These are phyloP conservation scores for Bremia lactucae DNA, from an alignment of 352 stramenopile species.

Conservation along the genomic window DNA sequence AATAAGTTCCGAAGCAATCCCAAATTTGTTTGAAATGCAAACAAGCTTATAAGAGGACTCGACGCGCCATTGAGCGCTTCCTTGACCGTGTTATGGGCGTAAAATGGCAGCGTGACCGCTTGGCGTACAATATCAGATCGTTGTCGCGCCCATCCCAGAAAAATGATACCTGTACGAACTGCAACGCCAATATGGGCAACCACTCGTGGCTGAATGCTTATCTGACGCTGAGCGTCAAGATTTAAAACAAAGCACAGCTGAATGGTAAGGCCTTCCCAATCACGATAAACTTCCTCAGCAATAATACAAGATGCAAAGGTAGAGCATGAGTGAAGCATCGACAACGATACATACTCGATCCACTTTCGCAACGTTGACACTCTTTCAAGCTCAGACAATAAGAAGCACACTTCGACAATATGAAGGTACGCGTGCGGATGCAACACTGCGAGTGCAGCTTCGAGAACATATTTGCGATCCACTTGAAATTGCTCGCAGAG, in stretches of 20 bases:
- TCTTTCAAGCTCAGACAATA: constrained; percentile 53
- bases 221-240: constrained; percentile 44
- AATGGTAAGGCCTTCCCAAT: constrained; percentile 76
- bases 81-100: constrained; percentile 17
- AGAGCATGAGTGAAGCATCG: constrained; percentile 68
- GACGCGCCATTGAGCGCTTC: background rate
- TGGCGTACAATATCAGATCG: constrained; percentile 50
- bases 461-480: constrained; percentile 66
- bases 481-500: constrained; percentile 74
- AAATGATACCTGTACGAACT: constrained; percentile 62
- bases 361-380: constrained; percentile 55
- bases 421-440: constrained; percentile 74
- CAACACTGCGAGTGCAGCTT: constrained; percentile 67
- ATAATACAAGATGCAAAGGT: constrained; percentile 72
- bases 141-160: constrained; percentile 63
- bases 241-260: constrained; percentile 73
- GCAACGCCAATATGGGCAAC: constrained; percentile 51
- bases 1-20: constrained; percentile 41
- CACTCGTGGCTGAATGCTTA: constrained; percentile 39
- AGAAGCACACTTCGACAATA: constrained; percentile 73
- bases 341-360: constrained; percentile 71
- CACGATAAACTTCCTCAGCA: constrained; percentile 64
- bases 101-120: constrained; percentile 51
- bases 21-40: constrained; percentile 55
- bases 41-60: constrained; percentile 36